Base-by-base conservation (phyloP, 495 filamentous ascomycete genomes). In the Terfezia boudieri region DNA sequence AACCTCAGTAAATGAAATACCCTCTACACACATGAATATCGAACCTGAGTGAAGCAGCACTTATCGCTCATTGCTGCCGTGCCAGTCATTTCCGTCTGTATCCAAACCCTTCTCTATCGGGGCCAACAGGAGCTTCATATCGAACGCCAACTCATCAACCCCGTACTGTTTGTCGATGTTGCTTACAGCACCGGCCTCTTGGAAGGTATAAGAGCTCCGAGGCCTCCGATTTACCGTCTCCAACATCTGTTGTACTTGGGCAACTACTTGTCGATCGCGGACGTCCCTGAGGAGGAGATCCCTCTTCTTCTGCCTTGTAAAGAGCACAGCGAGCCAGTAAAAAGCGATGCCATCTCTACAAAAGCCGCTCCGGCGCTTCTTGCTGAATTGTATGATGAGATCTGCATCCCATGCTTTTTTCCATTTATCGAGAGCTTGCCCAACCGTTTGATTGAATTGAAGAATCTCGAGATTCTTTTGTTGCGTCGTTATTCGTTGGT, bases 111-210 rank as follows among this genome's bases (percentile, higher is more conserved):
- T 56, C 12, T 66, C 63, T 41, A 77, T 66, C 41, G 73, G 74
- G 59, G 66, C 69, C 60, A 82, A 83, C 12, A 82, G 70, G 53
- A 76, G 70, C 54, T 77, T 76, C 77, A 82, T 82, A 61, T 82
- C 74, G 55, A 81, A 68, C 12, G 76, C 79, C 60, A 81, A 65
- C 60, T 80, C 72, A 53, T 70, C 69, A 22, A 76, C 65, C 2
- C 74, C 77, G 58, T 78, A 82, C 32, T 70, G 68, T 11, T 75
- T 72, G 60, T 81, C 74, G 49, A 82, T 77, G 14, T 74, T 71
- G 36, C 70, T 74, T 4, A 78, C 74, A 4, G 73, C 74, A 37
- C 76, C 76, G 58, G 74, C 61, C 55, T 77, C 72, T 55, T 76
- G 12, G 55, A 55, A 50, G 61, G 60, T 14, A 61, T 35, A 22